Conservation (phyloP, 2,329 filamentous ascomycete genomes). For the Penicillium sp. region DNA sequence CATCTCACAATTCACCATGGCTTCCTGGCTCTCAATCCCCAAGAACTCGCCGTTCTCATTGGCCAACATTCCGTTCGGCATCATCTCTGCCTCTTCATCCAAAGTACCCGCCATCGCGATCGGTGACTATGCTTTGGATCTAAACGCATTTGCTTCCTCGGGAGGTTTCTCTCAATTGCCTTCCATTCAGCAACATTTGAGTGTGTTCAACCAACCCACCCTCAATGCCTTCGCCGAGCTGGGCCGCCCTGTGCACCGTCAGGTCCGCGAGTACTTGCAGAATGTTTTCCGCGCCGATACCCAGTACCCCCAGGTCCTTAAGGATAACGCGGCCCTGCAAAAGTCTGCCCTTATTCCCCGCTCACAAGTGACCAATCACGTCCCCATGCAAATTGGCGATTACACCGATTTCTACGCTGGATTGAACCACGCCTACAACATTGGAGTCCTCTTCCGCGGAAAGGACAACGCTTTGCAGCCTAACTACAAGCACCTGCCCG, state of each 20-base stretch:
- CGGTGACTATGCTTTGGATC: conserved; percentile 70
- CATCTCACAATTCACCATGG: conserved; percentile 29
- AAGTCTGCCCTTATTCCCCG: conserved; percentile 61
- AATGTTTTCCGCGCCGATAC: conserved; percentile 64
- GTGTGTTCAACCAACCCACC: conserved; percentile 65
- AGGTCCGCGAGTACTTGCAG: conserved; percentile 70
- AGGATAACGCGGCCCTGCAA: conserved; percentile 61
- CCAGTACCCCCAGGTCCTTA: conserved; percentile 61
- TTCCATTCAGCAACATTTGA: conserved; percentile 57
- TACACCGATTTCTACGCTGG: conserved; percentile 88
- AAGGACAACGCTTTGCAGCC: conserved; percentile 72
- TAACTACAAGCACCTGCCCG: conserved; percentile 79
- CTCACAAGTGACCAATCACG: conserved; percentile 62
- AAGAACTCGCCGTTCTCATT: conserved; percentile 69
- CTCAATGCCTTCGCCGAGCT: conserved; percentile 74
- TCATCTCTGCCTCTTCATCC: conserved; percentile 64
- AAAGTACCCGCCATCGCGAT: conserved; percentile 71
- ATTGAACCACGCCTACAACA: conserved; percentile 73
- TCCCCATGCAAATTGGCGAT: conserved; percentile 77
- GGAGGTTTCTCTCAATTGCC: conserved; percentile 63
- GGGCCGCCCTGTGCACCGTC: conserved; percentile 65
- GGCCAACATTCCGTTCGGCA: conserved; percentile 79
- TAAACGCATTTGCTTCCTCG: conserved; percentile 61
- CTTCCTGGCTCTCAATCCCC: conserved; percentile 63
- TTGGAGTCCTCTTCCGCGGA: conserved; percentile 72